Evolutionary conservation across 305 asterid genomes (phyloP), one percentile per base, ranked within the genome.

Genomic region (Rubia tinctorum): DNA sequence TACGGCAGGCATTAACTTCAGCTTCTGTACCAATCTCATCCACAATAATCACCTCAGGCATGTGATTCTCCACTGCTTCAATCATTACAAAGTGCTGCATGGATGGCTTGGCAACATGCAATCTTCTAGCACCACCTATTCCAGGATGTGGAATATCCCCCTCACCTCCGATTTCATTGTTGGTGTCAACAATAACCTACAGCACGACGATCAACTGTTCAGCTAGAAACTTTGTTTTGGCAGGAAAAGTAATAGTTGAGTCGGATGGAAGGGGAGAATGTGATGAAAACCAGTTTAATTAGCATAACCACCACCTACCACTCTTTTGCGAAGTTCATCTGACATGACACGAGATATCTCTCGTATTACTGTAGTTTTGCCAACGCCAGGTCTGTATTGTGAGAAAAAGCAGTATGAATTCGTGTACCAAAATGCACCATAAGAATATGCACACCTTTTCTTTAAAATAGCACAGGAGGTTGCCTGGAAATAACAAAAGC

Each of bases 41-140:
- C 59, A 89, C 80, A 73, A 91, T 82, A 66, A 89, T 91, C 78
- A 91, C 95, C 86, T 91, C 88, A 34, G 97, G 97, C 95, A 87
- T 91, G 86, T 91, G 95, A 79, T 89, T 91, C 80, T 91, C 91
- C 76, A 89, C 89, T 72, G 95, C 97, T 82, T 91, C 97, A 77
- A 86, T 84, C 97, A 91, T 91, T 63, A 89, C 87, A 47, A 84
- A 80, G 73, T 89, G 88, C 84, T 87, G 90, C 97, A 86, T 76
- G 49, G 86, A 84, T 15, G 91, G 93, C 68, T 89, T 77, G 25
- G 84, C 73, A 78, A 91, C 97, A 79, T 89, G 97, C 84, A 91
- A 80, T 77, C 95, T 86, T 76, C 97, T 83, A 70, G 97, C 89
- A 69, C 82, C 74, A 44, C 97, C 97, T 70, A 91, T 85, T 71